Conservation (phyloP, 495 filamentous ascomycete genomes). For the Penicillium coprophilum region DNA sequence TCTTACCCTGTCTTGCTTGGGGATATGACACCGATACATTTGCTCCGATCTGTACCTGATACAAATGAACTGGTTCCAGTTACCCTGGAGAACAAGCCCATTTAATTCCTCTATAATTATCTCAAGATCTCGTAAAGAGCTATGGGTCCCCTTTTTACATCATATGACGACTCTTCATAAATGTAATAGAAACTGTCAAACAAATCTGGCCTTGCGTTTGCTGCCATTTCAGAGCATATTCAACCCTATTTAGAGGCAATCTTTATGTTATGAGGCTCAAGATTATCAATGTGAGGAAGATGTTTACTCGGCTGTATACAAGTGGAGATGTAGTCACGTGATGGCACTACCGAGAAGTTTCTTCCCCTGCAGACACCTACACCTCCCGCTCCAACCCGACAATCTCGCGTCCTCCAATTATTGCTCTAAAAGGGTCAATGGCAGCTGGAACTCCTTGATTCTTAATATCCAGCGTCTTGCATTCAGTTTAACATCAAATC, state of each 20-base stretch:
- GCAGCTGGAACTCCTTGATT: conserved; percentile 11
- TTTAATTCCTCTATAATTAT: not conserved
- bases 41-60: conserved; percentile 31
- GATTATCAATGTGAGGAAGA: not conserved
- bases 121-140: not conserved
- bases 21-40: conserved; percentile 25
- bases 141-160: not conserved
- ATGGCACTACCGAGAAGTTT: conserved; percentile 42
- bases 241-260: not conserved
- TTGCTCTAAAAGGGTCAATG: conserved; percentile 11
- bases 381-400: conserved; percentile 17
- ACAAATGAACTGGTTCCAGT: conserved; percentile 25
- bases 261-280: not conserved
- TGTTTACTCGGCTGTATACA: conserved; percentile 5
- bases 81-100: not conserved
- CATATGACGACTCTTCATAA: not conserved
- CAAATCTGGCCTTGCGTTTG: not conserved
- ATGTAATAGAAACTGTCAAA: not conserved
- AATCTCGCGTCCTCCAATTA: conserved; percentile 24
- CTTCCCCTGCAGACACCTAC: conserved; percentile 27
- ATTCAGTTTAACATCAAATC: not conserved
- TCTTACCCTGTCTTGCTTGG: conserved; percentile 16
- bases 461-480: not conserved
- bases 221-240: too few species aligned
- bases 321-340: conserved; percentile 27